phyloP scores from a whole-genome alignment of 108 stramenopile species.

The Cyclotella atomus region DNA sequence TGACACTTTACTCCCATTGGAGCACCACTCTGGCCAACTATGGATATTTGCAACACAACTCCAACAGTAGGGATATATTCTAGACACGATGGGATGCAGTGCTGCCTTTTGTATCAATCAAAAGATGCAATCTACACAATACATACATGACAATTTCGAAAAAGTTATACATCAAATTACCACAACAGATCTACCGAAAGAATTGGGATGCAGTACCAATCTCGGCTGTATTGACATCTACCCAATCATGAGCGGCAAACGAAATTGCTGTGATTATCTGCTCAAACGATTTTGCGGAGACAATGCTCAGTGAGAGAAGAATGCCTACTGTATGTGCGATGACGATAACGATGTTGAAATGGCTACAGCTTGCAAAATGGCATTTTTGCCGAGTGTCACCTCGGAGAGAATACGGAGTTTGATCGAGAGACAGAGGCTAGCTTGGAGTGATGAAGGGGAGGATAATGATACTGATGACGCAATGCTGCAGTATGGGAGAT shows the following conservation, averaged over 20 bases:
- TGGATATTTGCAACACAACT: constrained; percentile 63
- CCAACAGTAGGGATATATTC: constrained; percentile 43
- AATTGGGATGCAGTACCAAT: constrained; percentile 62
- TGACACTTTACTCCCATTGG: constrained; percentile 16
- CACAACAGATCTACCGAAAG: constrained; percentile 24
- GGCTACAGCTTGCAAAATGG: constrained; percentile 73
- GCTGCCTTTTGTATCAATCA: constrained; percentile 75
- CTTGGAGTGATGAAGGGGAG: too few relatives aligned
- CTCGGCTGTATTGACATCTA: constrained; percentile 81
- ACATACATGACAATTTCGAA: constrained; percentile 29
- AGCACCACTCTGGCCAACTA: constrained; percentile 56
- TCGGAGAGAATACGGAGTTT: constrained; percentile 57
- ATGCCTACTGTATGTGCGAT: constrained; percentile 75
- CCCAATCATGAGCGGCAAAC: constrained; percentile 71
- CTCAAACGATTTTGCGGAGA: constrained; percentile 52
- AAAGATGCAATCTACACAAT: constrained; percentile 54
- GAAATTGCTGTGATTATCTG: constrained; percentile 73
- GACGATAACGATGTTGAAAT: constrained; percentile 91
- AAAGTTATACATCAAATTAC: constrained; percentile 11
- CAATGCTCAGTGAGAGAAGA: constrained; percentile 21
- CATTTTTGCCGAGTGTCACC: constrained; percentile 66
- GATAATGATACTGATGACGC: neutral
- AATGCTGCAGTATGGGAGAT: neutral
- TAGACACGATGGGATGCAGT: constrained; percentile 72
- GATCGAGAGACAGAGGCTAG: neutral